Base-by-base conservation (phyloP, 805 yeast genomes). In the Ogataea degrootiae region DNA sequence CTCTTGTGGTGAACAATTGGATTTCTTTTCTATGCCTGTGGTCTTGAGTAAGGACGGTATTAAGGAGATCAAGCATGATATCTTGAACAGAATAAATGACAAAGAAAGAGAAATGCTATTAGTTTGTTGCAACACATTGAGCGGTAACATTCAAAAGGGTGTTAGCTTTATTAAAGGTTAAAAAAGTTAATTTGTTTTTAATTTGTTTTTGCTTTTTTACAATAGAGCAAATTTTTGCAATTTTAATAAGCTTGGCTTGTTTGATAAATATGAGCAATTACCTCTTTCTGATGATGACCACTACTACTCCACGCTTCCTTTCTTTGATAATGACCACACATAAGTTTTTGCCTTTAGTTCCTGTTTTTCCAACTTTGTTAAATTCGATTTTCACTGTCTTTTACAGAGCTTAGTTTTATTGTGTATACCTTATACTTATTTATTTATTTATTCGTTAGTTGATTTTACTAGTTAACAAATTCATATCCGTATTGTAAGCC, bases 1-100 rank as follows among this genome's bases (percentile, higher is more conserved):
- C 46, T 63, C 69, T 42, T 53, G 54, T 17, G 58, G 55, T 12
- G 52, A 47, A 37, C 48, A 54, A 15, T 54, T 72, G 8, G 67
- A 67, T 34, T 85, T 70, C 65, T 78, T 85, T 63, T 77, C 92
- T 1, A 71, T 82, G 54, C 91, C 91, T 36, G 78, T 83, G 50
- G 69, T 62, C 46, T 72, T 84, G 51, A 74, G 77, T 46, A 63
- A 66, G 49, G 64, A 71, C 39, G 91, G 91, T 56, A 74, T 82
- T 47, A 72, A 70, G 42, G 74, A 73, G 52, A 77, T 85, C 46
- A 75, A 84, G 57, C 74, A 71, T 55, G 71, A 73, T 29, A 69
- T 82, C 46, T 71, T 85, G 57, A 67, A 71, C 49, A 64, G 73
- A 51, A 62, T 79, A 57, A 70, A 72, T 56, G 70, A 64, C 29